Conservation (phyloP, 148 eudicot species). For the Polygonum maritimum region DNA sequence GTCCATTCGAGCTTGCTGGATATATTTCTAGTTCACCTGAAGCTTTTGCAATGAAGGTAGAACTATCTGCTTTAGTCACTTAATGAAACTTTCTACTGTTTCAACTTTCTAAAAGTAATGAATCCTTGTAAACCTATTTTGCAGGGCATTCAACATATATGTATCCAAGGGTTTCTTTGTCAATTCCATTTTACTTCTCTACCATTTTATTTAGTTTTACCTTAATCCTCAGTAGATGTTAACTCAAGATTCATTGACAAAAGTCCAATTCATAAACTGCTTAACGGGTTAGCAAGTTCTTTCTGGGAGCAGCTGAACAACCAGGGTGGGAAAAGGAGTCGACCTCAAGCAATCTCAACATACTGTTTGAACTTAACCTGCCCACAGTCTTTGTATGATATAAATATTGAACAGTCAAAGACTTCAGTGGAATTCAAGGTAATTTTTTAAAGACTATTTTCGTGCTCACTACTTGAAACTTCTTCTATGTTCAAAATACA, state of each 20-base stretch:
- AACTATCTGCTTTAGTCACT: slow-evolving; percentile 6
- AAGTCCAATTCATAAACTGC: slow-evolving; percentile 80
- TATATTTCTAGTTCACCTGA: slow-evolving; percentile 57
- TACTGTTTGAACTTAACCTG: slow-evolving; percentile 72
- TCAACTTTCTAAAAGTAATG: slow-evolving; percentile 2
- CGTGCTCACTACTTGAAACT: not conserved
- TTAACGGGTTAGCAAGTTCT: slow-evolving; percentile 53
- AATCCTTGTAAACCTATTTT: slow-evolving; percentile 17
- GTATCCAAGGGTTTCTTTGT: slow-evolving; percentile 50
- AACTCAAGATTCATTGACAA: slow-evolving; percentile 69
- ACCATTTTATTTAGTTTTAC: slow-evolving; percentile 22
- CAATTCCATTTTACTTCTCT: not conserved
- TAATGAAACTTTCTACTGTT: not conserved
- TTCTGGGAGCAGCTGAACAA: slow-evolving; percentile 34
- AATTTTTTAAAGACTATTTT: slow-evolving; percentile 4
- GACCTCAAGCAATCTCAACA: slow-evolving; percentile 32
- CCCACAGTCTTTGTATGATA: slow-evolving; percentile 56
- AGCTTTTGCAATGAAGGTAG: slow-evolving; percentile 48
- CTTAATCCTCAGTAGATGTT: slow-evolving; percentile 46
- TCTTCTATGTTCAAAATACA: not conserved
- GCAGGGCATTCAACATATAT: slow-evolving; percentile 89
- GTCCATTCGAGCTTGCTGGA: slow-evolving; percentile 58
- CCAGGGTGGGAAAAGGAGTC: slow-evolving; percentile 36
- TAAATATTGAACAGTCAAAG: slow-evolving; percentile 55
- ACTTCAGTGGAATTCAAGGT: slow-evolving; percentile 89